Evolutionary conservation across 2,329 filamentous ascomycete genomes (phyloP), one percentile per base, ranked within the genome.

Genomic region (Fusarium solani-melongenae): DNA sequence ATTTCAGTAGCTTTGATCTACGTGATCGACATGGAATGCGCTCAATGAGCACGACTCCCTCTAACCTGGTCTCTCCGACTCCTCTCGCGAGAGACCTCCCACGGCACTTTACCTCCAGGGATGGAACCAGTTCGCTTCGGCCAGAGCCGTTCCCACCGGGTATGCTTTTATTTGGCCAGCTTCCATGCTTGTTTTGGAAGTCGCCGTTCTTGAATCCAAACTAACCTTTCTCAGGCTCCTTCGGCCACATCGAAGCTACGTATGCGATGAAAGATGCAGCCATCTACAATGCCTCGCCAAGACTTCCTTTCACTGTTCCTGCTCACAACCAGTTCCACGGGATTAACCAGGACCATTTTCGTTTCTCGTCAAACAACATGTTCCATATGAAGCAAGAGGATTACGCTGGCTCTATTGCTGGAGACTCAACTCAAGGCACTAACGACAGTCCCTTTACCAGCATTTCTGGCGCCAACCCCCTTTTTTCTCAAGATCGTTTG

Each of bases 11-110:
- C 64, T 83, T 80, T 65, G 78, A 80, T 73, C 72, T 78, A 67
- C 81, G 79, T 55, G 77, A 78, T 27, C 79, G 78, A 69, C 78
- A 82, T 22, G 79, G 76, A 20, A 74, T 85, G 36, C 82, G 83
- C 22, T 77, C 80, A 6, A 77, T 86, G 20, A 81, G 82, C 44
- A 74, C 83, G 17, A 78, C 80, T 38, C 83, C 84, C 58, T 80
- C 84, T 17, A 85, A 82, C 66, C 71, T 84, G 34, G 76, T 77
- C 44, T 83, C 82, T n/a, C 82, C 82, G 6, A 81, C 81, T 10
- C 81, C 79, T 14, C 70, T 76, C 10, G 71, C 78, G 1, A 77
- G 78, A 70, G 79, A 81, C 38, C 39, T 80, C 7, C 72, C 77
- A 24, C 77, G 78, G 27, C 69, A 77, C 3, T 76, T 79, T 24